phyloP scores from a whole-genome alignment of 1,284 basidiomycete species.

The Irpex lacteus region DNA sequence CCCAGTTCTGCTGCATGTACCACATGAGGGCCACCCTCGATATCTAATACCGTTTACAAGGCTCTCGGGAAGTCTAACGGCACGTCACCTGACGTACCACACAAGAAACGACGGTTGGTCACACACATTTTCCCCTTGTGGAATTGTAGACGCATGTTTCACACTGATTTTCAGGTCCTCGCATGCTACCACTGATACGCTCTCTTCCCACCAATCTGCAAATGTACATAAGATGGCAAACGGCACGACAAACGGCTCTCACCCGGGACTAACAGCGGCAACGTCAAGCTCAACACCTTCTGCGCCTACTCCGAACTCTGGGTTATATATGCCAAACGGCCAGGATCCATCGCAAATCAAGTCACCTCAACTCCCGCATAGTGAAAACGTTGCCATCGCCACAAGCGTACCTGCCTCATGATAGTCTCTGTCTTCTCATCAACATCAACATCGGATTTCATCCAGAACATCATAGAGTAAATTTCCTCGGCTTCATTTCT shows the following conservation, averaged over 20 bases:
- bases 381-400: slow-evolving; percentile 60
- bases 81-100: slow-evolving; percentile 67
- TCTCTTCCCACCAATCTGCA: slow-evolving; percentile 11
- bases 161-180: slow-evolving; percentile 43
- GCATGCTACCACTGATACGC: slow-evolving; percentile 24
- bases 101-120: slow-evolving; percentile 66
- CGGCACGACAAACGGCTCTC: slow-evolving; percentile 15
- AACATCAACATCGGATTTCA: background rate
- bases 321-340: slow-evolving; percentile 35
- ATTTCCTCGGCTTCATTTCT: background rate
- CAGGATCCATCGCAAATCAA: slow-evolving; percentile 53
- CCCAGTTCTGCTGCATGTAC: background rate
- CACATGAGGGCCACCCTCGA: slow-evolving; percentile 11
- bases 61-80: slow-evolving; percentile 59
- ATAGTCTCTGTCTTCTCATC: background rate
- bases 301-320: slow-evolving; percentile 17
- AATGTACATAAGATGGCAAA: slow-evolving; percentile 23
- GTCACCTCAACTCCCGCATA: slow-evolving; percentile 59
- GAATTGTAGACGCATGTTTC: slow-evolving; percentile 21
- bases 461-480: slow-evolving; percentile 4
- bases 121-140: slow-evolving; percentile 17
- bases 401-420: slow-evolving; percentile 51
- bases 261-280: slow-evolving; percentile 5
- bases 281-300: slow-evolving; percentile 11
- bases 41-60: slow-evolving; percentile 34